Conservation (phyloP, 2,329 filamentous ascomycete species). For the Penicillium frequentans region DNA sequence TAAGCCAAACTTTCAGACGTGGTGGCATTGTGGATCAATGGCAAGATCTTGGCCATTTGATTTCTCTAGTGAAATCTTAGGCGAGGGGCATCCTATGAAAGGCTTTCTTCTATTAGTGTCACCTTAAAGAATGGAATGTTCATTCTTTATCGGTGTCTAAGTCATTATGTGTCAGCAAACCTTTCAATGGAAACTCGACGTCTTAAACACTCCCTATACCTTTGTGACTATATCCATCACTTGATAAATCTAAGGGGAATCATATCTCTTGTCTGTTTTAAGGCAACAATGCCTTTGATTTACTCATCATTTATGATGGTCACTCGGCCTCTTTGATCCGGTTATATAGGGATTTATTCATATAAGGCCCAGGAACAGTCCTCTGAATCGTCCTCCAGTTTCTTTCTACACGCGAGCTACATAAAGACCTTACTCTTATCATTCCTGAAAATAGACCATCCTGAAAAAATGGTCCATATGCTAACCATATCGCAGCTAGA, state of each 20-base stretch:
- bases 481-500: neutral
- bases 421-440: too few species aligned
- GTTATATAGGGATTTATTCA: neutral
- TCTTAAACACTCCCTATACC: neutral
- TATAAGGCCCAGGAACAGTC: too few species aligned
- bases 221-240: neutral
- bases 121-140: neutral
- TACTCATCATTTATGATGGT: neutral
- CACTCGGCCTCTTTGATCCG: neutral
- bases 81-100: neutral
- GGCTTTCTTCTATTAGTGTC: neutral
- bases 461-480: neutral
- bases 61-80: neutral
- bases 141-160: neutral
- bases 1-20: neutral
- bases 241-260: neutral
- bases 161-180: neutral
- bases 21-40: neutral
- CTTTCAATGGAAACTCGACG: neutral
- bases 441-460: too few species aligned
- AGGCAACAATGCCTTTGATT: neutral
- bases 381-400: too few species aligned
- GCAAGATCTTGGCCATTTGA: neutral
- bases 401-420: too few species aligned
- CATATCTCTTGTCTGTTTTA: neutral